These are phyloP conservation scores for Candida frijolesensis DNA, from an alignment of 1,139 yeast genomes.

Conservation along the genomic window DNA sequence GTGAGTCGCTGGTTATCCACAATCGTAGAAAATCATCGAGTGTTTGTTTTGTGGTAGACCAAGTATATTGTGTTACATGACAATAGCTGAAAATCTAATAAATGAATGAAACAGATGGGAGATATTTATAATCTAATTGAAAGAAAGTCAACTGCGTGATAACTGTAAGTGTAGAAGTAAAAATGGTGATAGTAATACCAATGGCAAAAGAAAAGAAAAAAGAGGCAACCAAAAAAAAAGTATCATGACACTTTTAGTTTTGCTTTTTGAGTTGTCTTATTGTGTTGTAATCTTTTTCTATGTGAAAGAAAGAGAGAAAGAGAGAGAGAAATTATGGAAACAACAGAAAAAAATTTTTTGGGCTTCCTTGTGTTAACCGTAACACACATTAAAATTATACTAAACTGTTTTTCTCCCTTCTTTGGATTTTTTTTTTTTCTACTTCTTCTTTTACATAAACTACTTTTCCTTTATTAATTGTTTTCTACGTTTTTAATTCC, in stretches of 20 bases:
- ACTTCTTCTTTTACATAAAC: neutral
- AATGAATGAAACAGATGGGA: too few species aligned
- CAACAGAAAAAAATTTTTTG: neutral
- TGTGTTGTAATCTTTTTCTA: too few species aligned
- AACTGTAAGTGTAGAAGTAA: too few species aligned
- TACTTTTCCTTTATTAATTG: neutral
- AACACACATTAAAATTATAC: neutral
- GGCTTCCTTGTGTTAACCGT: neutral
- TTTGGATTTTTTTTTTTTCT: neutral
- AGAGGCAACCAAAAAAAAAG: neutral
- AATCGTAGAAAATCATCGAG: too few species aligned
- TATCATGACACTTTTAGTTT: neutral
- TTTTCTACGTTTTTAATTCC: neutral
- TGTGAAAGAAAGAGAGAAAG: too few species aligned
- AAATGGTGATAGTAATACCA: neutral
- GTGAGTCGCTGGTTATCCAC: too few species aligned
- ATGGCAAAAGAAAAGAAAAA: neutral
- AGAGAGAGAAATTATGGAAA: neutral
- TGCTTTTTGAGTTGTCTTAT: neutral
- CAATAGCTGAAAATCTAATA: too few species aligned
- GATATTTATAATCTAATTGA: too few species aligned
- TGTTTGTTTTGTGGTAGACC: too few species aligned
- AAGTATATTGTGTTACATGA: too few species aligned
- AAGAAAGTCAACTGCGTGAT: too few species aligned
- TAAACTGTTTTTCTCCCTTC: neutral